These are phyloP conservation scores for Xenoacremonium recifei DNA, from an alignment of 2,329 filamentous ascomycete species.

Conservation along the genomic window DNA sequence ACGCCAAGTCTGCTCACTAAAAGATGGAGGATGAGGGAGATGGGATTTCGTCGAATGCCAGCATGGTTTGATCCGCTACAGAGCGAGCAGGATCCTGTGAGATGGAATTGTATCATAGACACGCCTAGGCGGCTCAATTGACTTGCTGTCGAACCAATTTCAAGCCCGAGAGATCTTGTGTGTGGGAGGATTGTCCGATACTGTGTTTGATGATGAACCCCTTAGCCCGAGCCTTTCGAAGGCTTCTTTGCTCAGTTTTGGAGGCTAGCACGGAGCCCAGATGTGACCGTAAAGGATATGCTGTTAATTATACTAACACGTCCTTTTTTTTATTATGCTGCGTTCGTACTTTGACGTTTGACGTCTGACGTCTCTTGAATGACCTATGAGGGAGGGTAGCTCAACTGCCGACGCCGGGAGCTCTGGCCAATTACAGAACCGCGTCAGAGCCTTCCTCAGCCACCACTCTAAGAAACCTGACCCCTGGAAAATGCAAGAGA, in stretches of 20 bases:
- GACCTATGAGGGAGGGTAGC: too few relatives aligned
- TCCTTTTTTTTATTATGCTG: too few relatives aligned
- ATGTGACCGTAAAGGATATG: too few relatives aligned
- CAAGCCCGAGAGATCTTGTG: constrained; percentile 5
- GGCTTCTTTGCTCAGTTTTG: too few relatives aligned
- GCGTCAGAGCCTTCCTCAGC: neutral
- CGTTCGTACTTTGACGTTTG: too few relatives aligned
- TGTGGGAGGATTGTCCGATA: neutral
- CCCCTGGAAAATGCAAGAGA: too few relatives aligned
- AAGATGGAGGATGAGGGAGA: constrained; percentile 19
- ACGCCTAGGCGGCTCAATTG: constrained; percentile 34
- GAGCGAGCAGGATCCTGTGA: constrained; percentile 19
- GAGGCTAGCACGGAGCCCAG: too few relatives aligned
- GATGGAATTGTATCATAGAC: constrained; percentile 44
- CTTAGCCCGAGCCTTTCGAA: too few relatives aligned
- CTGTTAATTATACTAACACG: too few relatives aligned
- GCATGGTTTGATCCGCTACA: constrained; percentile 27
- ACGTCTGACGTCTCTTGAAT: too few relatives aligned
- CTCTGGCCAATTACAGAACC: neutral
- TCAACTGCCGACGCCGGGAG: too few relatives aligned
- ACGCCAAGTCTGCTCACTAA: constrained; percentile 52
- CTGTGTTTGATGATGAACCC: too few relatives aligned
- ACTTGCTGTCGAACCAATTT: constrained; percentile 27
- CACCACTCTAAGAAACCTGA: neutral
- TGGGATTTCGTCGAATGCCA: constrained; percentile 22